Base-by-base conservation (phyloP, 257 asterid genomes). In the Penstemon barbatus region DNA sequence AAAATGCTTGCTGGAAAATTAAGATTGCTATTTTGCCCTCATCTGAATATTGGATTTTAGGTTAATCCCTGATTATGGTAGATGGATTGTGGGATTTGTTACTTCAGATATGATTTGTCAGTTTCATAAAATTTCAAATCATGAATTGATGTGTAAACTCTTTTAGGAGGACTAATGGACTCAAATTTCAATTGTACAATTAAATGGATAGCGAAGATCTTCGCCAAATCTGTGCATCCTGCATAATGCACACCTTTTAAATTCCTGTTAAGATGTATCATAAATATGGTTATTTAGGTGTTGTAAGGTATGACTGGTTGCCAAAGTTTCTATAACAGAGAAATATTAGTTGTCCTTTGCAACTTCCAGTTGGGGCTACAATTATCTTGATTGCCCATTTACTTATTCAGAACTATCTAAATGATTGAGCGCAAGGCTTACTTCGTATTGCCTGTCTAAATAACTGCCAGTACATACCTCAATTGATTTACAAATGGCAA, bases 401-500 rank as follows among this genome's bases (percentile, higher is more conserved):
- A 4, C 48, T 42, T 54, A 52, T 9, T 60, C 56, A 44, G 15
- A 59, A 53, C 42, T 49, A 18, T 40, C 52, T 11, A 13, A 41
- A 53, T 40, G 65, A 46, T 53, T 38, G 46, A 8, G 58, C 37
- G 53, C 46, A 0, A 43, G 42, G 58, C 38, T 6, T 13, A 11
- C 57, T 45, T 73, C 56, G 40, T 43, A 10, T 41, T 42, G 33
- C 46, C 5, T 48, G 12, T 41, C 5, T 49, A 58, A 5, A 15
- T 52, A 13, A 62, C 64, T 37, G 51, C 43, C 43, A 3, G 54
- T 49, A 8, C 57, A 4, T 53, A 7, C 45, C 25, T 43, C 63
- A 59, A 42, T 37, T 53, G 69, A 63, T 18, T 71, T 40, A 61
- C 45, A 60, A 40, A 60, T 40, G 8, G 19, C 36, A 25, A 71